Base-by-base conservation (phyloP, 164 flowering plant genomes). In the Vitis rupestris region DNA sequence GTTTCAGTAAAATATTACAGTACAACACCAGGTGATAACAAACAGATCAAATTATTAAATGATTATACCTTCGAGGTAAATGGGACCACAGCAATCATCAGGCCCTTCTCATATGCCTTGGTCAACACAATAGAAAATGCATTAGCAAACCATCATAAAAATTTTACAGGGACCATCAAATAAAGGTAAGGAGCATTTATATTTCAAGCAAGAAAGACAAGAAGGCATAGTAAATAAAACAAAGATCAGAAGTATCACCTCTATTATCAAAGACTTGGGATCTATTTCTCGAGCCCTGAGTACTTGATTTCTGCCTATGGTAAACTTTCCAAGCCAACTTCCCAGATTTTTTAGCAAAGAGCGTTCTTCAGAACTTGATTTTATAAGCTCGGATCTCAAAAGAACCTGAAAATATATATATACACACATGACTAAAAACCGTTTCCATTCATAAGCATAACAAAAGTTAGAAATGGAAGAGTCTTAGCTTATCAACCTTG, bases 261-360 rank as follows among this genome's bases (percentile, higher is more conserved):
- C 97, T 5, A 90, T 85, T 66, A 95, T 87, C 76, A 95, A 82
- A 17, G 90, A 83, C 70, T 95, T 95, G 1, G 98, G 98, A 80
- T 91, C 95, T 66, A 95, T 93, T 80, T 95, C 97, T 19, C 89
- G 86, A 61, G 97, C 97, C 70, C 92, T 78, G 56, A 95, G 76
- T 57, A 88, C 93, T 76, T 89, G 91, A 75, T 95, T 95, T 69
- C 91, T 85, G 47, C 99, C 98, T 74, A 95, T 93, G 10, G 99
- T 95, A 65, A 93, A 88, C 78, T 91, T 95, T 59, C 99, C 99
- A 65, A 95, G 97, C 99, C 99, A 95, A 81, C 99, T 93, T 52
- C 99, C 99, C 70, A 95, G 80, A 81, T 93, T 95, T 75, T 95
- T 95, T 50, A 95, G 87, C 77, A 95, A 79, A 9, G 99, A 93